Evolutionary conservation across 2,329 filamentous ascomycete species (phyloP), one percentile per base, ranked within the genome.

Genomic region (Venturia asperata): DNA sequence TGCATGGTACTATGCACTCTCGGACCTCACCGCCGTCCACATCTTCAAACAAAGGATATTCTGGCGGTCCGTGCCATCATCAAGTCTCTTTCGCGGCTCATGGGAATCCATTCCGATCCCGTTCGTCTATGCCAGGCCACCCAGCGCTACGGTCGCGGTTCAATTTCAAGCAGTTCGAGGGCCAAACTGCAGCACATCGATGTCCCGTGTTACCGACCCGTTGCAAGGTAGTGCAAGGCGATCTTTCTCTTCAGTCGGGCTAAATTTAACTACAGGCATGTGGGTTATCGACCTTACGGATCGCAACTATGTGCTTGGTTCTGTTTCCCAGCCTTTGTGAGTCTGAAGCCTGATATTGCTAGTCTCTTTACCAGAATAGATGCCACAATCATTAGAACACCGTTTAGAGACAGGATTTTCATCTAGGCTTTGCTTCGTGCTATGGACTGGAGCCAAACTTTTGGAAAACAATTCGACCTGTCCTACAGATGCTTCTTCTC

Each of bases 171-270:
- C 52, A 56, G 47, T 49, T 49, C 47, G 21, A 49, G 21, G 21
- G 52, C 27, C 30, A 37, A 37, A 15, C 52, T 37, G 52, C 52
- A 37, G 27, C 52, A 56, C 52, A 56, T 56, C 52, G 30, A 56
- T n/a, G 52, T 37, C 52, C 34, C 30, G 52, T 56, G 52, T 15
- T 17, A 37, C 52, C 52, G 30, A 56, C 15, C 30, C 52, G 15
- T 37, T 37, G 52, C 15, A 34, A 34, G 19, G 52, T n/a, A 19
- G 49, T 30, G 27, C 52, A 56, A n/a, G 52, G 34, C 30, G 30
- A n/a, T 56, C 52, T 56, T 6, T 34, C 52, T 56, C 52, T 56
- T 56, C 52, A 37, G 37, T 56, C 13, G 13, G 30, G 30, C 52
- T 37, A 56, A 56, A 7, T 56, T n/a, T 37, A 37, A 56, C 52